Base-by-base conservation (phyloP, 495 filamentous ascomycete genomes). In the Aspergillus nanangensis region DNA sequence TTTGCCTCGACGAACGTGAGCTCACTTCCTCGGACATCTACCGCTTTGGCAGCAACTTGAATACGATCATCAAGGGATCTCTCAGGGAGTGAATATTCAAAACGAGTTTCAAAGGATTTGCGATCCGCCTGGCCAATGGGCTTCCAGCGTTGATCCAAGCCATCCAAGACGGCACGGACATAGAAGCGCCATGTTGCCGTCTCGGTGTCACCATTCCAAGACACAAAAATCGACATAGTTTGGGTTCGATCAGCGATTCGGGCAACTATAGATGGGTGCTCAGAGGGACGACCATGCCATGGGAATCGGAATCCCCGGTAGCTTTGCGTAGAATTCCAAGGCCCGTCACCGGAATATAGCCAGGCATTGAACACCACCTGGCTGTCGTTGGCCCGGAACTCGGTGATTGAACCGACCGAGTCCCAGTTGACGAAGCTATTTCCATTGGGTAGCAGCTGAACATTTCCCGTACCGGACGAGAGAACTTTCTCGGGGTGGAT, bases 361-460 rank as follows among this genome's bases (percentile, higher is more conserved):
- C 45, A 56, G 1, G 58, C 59, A 37, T 58, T 60, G 41, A 70
- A 75, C 4, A 77, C 48, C 5, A 65, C 56, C 1, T 70, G 69
- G 9, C 52, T 44, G n/a, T n/a, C n/a, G 21, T 76, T 55, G 0
- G 60, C 46, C 0, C 58, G 56, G 48, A 72, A 78, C 50, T 82
- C 76, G 0, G 72, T 75, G 31, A 76, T 50, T 13, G 70, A 69
- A 0, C 74, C 70, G 11, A 62, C 61, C 3, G 65, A 68, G 1
- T 77, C 76, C 75, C 75, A 80, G 38, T 72, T 72, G 10, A 78
- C 65, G 7, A 79, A 61, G 3, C 66, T 45, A 34, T 77, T 74
- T 11, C 70, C 73, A 33, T 66, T 64, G 0, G 74, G 69, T 0
- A 82, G 62, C 3, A 73, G 44, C 52, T 80, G 78, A 5, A 70